These are phyloP conservation scores for Blakeslea trispora DNA, from an alignment of 371 early-diverging fungal genomes.

Conservation along the genomic window DNA sequence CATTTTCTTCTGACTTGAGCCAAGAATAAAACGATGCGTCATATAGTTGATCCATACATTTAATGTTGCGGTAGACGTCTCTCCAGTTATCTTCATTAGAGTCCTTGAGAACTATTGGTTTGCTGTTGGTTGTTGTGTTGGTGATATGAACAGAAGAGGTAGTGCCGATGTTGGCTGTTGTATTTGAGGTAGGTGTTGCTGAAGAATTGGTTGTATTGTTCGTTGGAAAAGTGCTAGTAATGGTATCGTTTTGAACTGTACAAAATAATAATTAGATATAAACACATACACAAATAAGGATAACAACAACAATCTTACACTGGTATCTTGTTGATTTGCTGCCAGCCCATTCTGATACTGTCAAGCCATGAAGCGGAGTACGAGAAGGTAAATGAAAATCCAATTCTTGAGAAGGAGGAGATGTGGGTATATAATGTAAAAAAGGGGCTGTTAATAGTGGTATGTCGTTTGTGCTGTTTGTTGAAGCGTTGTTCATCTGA, in stretches of 20 bases:
- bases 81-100: conserved; percentile 45
- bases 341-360: conserved; percentile 43
- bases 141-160: background rate
- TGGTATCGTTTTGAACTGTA: background rate
- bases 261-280: background rate
- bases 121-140: background rate
- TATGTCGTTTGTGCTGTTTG: conserved; percentile 16
- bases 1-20: conserved; percentile 75
- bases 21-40: conserved; percentile 75
- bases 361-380: conserved; percentile 32
- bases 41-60: conserved; percentile 71
- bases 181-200: conserved; percentile 1
- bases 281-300: background rate
- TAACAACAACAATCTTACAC: conserved; percentile 1
- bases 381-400: conserved; percentile 40
- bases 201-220: background rate
- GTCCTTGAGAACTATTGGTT: conserved; percentile 17
- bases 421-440: conserved; percentile 35
- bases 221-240: background rate
- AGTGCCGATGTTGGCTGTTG: conserved; percentile 4
- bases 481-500: conserved; percentile 5
- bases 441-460: conserved; percentile 27
- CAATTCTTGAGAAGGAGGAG: conserved; percentile 29
- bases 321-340: conserved; percentile 17
- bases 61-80: conserved; percentile 67